Conservation (phyloP, 2,329 filamentous ascomycete species). For the Aspergillus eucalypticola region DNA sequence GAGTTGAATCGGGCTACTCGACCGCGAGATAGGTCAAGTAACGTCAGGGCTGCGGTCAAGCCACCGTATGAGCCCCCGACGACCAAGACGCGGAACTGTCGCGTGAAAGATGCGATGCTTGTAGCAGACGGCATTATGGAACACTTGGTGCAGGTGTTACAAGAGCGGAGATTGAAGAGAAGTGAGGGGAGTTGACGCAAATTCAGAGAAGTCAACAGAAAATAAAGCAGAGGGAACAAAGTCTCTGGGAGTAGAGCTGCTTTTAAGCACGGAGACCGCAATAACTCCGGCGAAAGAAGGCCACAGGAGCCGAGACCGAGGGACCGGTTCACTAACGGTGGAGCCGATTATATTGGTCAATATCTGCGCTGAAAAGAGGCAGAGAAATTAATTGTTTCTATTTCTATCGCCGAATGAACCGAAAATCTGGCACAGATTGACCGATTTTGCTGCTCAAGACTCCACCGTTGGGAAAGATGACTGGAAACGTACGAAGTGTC, state of each 20-base stretch:
- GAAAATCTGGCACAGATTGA: not conserved
- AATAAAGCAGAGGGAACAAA: not conserved
- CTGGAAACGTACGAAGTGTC: not conserved
- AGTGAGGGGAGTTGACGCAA: not conserved
- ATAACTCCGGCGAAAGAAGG: not conserved
- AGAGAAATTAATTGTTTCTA: not conserved
- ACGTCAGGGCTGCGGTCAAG: slow-evolving; percentile 65
- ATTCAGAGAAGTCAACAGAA: no score
- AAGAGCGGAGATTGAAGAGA: not conserved
- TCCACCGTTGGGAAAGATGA: not conserved
- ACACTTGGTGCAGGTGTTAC: not conserved
- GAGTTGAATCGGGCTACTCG: slow-evolving; percentile 48
- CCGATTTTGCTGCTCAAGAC: not conserved
- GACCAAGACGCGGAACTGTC: slow-evolving; percentile 59
- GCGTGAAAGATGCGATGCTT: slow-evolving; percentile 22
- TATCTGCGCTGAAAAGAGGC: not conserved
- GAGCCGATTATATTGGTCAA: not conserved
- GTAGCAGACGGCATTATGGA: slow-evolving; percentile 31
- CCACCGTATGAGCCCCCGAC: slow-evolving; percentile 74
- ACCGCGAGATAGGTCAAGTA: slow-evolving; percentile 66
- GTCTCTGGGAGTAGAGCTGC: not conserved
- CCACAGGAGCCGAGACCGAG: slow-evolving; percentile 8
- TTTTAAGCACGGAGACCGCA: not conserved
- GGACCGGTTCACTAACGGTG: not conserved
- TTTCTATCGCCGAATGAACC: not conserved